Conservation (phyloP, 2,329 filamentous ascomycete species). For the Diaporthe sp. region DNA sequence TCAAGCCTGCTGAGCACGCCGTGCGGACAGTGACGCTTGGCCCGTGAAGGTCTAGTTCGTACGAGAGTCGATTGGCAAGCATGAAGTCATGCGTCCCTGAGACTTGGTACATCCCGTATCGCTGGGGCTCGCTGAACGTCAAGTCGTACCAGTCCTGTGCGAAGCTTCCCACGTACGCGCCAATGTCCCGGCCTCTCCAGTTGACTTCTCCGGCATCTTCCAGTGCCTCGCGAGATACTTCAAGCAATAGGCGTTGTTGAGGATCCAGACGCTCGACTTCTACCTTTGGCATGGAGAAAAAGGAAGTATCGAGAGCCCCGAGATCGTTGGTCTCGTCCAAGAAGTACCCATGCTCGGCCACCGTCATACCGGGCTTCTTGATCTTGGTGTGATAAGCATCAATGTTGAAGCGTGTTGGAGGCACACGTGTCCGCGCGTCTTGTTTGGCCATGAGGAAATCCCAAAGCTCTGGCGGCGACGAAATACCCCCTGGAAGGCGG, state of each 20-base stretch:
- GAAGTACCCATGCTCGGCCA: slow-evolving; percentile 37
- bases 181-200: slow-evolving; percentile 43
- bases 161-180: slow-evolving; percentile 42
- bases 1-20: slow-evolving; percentile 55
- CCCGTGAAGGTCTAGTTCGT: slow-evolving; percentile 34
- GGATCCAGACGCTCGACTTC: slow-evolving; percentile 41
- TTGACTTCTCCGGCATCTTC: slow-evolving; percentile 4
- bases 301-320: slow-evolving; percentile 33
- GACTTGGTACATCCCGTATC: slow-evolving; percentile 45
- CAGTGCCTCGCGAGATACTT: slow-evolving; percentile 39
- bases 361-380: slow-evolving; percentile 5
- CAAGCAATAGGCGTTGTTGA: slow-evolving; percentile 44
- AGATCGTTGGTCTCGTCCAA: slow-evolving; percentile 32
- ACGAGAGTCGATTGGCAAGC: not conserved
- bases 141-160: slow-evolving; percentile 42
- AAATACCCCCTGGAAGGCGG: slow-evolving; percentile 46
- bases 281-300: slow-evolving; percentile 36
- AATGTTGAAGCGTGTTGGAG: slow-evolving; percentile 45
- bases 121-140: slow-evolving; percentile 43
- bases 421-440: slow-evolving; percentile 40
- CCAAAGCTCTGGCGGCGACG: slow-evolving; percentile 45
- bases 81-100: not conserved
- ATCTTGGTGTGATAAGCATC: slow-evolving; percentile 41
- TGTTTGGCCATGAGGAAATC: slow-evolving; percentile 45
- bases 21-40: slow-evolving; percentile 51